phyloP scores from a whole-genome alignment of 352 stramenopile genomes.

The Phytophthora rubi region DNA sequence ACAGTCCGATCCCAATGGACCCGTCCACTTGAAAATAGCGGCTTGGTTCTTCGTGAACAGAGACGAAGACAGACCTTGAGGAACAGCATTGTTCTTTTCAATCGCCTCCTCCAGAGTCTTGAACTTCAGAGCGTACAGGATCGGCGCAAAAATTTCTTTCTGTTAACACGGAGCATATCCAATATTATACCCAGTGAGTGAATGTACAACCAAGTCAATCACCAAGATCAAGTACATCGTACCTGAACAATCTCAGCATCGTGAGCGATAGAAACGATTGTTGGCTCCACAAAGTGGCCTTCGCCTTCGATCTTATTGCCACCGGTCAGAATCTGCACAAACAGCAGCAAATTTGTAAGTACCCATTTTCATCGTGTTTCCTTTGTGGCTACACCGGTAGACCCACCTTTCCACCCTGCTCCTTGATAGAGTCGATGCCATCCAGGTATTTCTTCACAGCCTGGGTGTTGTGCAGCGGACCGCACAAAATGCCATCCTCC shows the following conservation, averaged over 20 bases:
- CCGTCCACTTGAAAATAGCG: constrained; percentile 94
- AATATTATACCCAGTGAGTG: not conserved
- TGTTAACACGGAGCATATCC: constrained; percentile 22
- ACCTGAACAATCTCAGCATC: constrained; percentile 85
- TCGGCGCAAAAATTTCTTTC: constrained; percentile 93
- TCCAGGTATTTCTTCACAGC: constrained; percentile 89
- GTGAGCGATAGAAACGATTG: constrained; percentile 85
- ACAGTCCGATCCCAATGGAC: constrained; percentile 89
- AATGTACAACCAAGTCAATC: not conserved
- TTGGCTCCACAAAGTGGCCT: constrained; percentile 93
- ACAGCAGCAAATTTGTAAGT: constrained; percentile 15
- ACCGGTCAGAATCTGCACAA: constrained; percentile 79
- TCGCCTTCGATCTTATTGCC: constrained; percentile 81
- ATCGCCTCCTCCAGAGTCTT: constrained; percentile 92
- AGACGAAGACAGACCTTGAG: constrained; percentile 91
- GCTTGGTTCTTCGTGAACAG: constrained; percentile 93
- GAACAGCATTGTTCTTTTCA: constrained; percentile 92
- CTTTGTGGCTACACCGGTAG: not conserved
- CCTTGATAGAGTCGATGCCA: constrained; percentile 86
- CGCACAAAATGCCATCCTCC: constrained; percentile 84
- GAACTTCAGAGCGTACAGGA: constrained; percentile 93
- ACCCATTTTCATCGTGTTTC: not conserved
- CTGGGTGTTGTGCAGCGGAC: constrained; percentile 72
- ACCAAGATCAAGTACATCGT: not conserved
- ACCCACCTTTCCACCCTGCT: constrained; percentile 84